A percentile compares a stretch with the other conserved stretches of the same genome.
Evolutionary conservation across 768 basidiomycete genomes (phyloP).

Genomic region (Boletus speciosus): DNA sequence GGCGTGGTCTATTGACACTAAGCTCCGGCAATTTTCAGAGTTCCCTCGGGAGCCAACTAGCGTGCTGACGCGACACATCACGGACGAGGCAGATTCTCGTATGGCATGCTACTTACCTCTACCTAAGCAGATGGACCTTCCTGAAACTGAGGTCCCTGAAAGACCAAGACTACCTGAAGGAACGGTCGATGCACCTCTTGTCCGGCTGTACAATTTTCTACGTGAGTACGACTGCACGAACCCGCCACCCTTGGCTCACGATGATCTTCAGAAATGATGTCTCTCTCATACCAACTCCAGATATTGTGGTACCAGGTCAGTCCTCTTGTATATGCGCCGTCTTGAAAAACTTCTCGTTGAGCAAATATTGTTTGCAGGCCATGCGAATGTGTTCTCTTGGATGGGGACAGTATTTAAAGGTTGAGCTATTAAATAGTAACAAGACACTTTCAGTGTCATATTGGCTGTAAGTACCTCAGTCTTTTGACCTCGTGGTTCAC

Average conservation of each 20-base stretch:
- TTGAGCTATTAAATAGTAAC: slow-evolving; percentile 66
- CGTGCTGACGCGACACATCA: slow-evolving; percentile 60
- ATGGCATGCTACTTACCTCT: slow-evolving; percentile 60
- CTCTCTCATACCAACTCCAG: slow-evolving; percentile 88
- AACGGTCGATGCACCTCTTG: slow-evolving; percentile 75
- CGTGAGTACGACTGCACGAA: slow-evolving; percentile 49
- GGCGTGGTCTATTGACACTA: neutral
- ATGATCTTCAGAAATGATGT: slow-evolving; percentile 70
- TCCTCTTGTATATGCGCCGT: neutral
- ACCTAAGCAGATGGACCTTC: slow-evolving; percentile 40
- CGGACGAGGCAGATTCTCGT: slow-evolving; percentile 69
- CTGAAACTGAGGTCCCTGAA: slow-evolving; percentile 41
- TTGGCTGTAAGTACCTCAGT: slow-evolving; percentile 65
- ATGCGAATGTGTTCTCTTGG: slow-evolving; percentile 77
- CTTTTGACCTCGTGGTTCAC: neutral
- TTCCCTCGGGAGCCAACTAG: slow-evolving; percentile 69
- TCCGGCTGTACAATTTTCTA: slow-evolving; percentile 83
- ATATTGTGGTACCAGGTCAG: slow-evolving; percentile 76
- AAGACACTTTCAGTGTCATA: slow-evolving; percentile 74
- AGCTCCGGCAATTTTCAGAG: slow-evolving; percentile 38
- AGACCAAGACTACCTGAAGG: slow-evolving; percentile 52
- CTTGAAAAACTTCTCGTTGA: neutral
- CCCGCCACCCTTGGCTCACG: neutral
- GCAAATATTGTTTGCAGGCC: slow-evolving; percentile 39
- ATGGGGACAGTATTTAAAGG: slow-evolving; percentile 75